Evolutionary conservation across 208 protist species (phyloP), one percentile per base, ranked within the genome.

Genomic region (Tritrichomonas foetus): DNA sequence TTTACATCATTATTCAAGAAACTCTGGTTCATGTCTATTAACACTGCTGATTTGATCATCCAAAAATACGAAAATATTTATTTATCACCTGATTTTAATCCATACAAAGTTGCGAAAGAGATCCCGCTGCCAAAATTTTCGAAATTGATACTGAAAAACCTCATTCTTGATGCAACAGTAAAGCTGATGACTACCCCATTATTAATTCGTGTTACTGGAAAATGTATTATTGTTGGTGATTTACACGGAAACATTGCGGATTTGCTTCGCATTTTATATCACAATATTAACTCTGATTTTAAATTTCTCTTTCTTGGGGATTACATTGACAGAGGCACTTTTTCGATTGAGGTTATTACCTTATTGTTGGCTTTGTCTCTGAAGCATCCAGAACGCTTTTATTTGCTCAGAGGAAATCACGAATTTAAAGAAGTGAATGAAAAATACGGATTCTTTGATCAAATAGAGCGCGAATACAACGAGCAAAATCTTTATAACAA

Each of bases 381-480:
- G 5, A 25, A 50, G 27, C 61, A 92, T 36, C 80, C 80, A 33
- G 80, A 92, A 64, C 2, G 61, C 33, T 50, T 92, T 30, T n/a
- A 64, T 61, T 64, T 92, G 41, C 36, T 92, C 0, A 25, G 80
- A 50, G 80, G 80, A 61, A 92, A 92, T 39, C 80, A 92, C 22
- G 80, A 92, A 44, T 92, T 39, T 39, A 39, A 9, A 92, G 53
- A 8, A 44, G 61, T 47, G 9, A 92, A 92, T 39, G 30, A 8
- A 61, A 53, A 66, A 27, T 99, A 99, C 96, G 99, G 99, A 53
- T 99, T 99, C 95, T 99, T 99, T 95, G 98, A 99, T 80, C 98
- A 99, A 84, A 30, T 72, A n/a, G 8, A 36, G 25, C 5, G 33
- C 33, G 20, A 36, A 9, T 72, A 72, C 25, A 8, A 72, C 66